Percentiles rank a stretch among this genome's conserved stretches.
These are phyloP conservation scores for Larix kaempferi DNA, from an alignment of 75 land plant genomes.

Conservation along the genomic window DNA sequence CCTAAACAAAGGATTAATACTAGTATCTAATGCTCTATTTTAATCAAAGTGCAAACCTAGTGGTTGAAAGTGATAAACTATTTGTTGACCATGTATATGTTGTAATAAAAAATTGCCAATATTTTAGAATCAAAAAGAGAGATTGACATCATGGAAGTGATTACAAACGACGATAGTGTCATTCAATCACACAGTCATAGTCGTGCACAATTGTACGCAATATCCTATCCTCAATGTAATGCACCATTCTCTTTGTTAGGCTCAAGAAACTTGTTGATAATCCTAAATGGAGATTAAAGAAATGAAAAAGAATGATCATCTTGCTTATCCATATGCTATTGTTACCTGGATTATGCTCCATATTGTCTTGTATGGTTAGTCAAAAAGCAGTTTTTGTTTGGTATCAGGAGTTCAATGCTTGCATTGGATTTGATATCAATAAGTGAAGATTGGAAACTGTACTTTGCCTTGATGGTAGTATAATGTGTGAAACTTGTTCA, in stretches of 20 bases:
- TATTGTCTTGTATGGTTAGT: not conserved
- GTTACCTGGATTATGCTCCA: not conserved
- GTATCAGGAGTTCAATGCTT: not conserved
- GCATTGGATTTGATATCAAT: not conserved
- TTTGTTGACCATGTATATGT: not conserved
- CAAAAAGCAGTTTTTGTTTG: not conserved
- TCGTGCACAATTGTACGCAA: not conserved
- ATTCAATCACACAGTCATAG: not conserved
- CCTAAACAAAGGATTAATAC: no score
- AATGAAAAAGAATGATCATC: not conserved
- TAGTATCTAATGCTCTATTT: no score
- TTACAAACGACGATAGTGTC: not conserved
- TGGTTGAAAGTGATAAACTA: no score
- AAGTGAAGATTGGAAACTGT: not conserved
- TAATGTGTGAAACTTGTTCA: not conserved
- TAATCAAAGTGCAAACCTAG: no score
- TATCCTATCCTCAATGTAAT: not conserved
- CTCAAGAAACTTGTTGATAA: not conserved
- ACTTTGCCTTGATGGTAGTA: not conserved
- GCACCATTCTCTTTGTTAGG: not conserved
- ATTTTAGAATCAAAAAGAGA: not conserved
- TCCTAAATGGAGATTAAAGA: not conserved
- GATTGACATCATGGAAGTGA: not conserved
- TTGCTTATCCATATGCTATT: not conserved
- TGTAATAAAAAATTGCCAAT: not conserved